Percentiles rank a stretch among this genome's conserved stretches.
Conservation (phyloP, 805 yeast genomes). For the Osmozyma mogii region DNA sequence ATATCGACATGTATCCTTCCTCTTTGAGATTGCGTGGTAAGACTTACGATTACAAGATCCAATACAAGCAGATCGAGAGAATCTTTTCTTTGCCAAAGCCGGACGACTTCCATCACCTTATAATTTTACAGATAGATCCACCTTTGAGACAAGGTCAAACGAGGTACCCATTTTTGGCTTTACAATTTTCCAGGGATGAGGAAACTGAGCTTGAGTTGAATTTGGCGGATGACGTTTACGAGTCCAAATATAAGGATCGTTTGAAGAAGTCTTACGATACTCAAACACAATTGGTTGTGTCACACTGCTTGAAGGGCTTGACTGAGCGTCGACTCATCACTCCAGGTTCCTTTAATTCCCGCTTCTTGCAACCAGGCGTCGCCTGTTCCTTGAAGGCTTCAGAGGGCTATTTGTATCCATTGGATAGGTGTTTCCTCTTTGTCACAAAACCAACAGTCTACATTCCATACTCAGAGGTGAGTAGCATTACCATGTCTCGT, state of each 20-base stretch:
- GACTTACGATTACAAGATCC: conserved; percentile 94
- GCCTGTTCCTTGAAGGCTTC: conserved; percentile 90
- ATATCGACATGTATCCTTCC: conserved; percentile 84
- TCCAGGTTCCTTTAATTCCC: conserved; percentile 76
- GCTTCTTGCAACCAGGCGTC: conserved; percentile 76
- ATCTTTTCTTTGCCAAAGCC: conserved; percentile 90
- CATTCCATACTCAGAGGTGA: conserved; percentile 78
- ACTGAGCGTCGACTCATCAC: conserved; percentile 78
- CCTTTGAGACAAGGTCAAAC: conserved; percentile 98
- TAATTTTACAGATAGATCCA: conserved; percentile 89
- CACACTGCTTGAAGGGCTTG: conserved; percentile 83
- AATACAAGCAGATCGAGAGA: conserved; percentile 81
- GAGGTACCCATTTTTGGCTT: conserved; percentile 81
- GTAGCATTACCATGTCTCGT: conserved; percentile 75
- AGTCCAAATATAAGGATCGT: conserved; percentile 64
- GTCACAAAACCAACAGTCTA: conserved; percentile 91
- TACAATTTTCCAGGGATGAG: conserved; percentile 87
- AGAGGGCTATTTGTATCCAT: conserved; percentile 89
- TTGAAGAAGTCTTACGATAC: conserved; percentile 73
- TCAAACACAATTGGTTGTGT: conserved; percentile 76
- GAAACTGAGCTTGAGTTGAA: conserved; percentile 87
- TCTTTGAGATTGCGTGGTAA: conserved; percentile 92
- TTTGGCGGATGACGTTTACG: conserved; percentile 73
- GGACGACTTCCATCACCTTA: conserved; percentile 83
- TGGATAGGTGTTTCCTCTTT: conserved; percentile 84